phyloP scores from a whole-genome alignment of 208 protist species.

The Leishmania mexicana region DNA sequence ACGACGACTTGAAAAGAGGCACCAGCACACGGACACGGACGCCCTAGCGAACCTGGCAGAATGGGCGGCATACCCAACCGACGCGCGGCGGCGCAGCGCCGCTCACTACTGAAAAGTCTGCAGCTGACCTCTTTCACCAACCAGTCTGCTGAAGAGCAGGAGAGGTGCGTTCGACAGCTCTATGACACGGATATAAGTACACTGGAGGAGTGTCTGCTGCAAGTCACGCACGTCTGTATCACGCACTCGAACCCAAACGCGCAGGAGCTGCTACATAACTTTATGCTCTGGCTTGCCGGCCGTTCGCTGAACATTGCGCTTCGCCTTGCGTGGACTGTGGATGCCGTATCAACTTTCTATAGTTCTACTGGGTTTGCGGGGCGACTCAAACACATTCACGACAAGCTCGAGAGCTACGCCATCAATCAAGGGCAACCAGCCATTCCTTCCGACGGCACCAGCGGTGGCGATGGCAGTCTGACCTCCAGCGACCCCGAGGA shows the following conservation, averaged over 20 bases:
- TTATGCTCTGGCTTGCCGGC: constrained; percentile 78
- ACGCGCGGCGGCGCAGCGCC: constrained; percentile 34
- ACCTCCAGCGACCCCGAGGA: constrained; percentile 25
- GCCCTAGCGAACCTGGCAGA: neutral
- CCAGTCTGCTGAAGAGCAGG: constrained; percentile 45
- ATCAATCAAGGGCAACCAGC: constrained; percentile 67
- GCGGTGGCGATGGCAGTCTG: constrained; percentile 15
- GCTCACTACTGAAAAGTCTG: constrained; percentile 60
- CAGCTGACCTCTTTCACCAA: constrained; percentile 41
- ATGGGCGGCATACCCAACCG: constrained; percentile 13
- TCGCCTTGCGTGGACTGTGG: constrained; percentile 78
- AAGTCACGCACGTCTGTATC: constrained; percentile 85
- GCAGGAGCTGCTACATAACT: constrained; percentile 62
- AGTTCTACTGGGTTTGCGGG: constrained; percentile 47
- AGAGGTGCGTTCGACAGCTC: constrained; percentile 54
- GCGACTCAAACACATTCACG: constrained; percentile 74
- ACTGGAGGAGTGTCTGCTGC: constrained; percentile 76
- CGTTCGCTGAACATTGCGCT: constrained; percentile 76
- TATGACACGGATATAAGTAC: constrained; percentile 54
- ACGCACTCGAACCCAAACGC: constrained; percentile 53
- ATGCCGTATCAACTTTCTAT: constrained; percentile 62
- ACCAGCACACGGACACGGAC: neutral
- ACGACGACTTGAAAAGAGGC: neutral
- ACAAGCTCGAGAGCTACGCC: constrained; percentile 88
- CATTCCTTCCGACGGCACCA: constrained; percentile 4